Evolutionary conservation across 1,139 yeast species (phyloP).

Genomic region (Hanseniaspora uvarum): DNA sequence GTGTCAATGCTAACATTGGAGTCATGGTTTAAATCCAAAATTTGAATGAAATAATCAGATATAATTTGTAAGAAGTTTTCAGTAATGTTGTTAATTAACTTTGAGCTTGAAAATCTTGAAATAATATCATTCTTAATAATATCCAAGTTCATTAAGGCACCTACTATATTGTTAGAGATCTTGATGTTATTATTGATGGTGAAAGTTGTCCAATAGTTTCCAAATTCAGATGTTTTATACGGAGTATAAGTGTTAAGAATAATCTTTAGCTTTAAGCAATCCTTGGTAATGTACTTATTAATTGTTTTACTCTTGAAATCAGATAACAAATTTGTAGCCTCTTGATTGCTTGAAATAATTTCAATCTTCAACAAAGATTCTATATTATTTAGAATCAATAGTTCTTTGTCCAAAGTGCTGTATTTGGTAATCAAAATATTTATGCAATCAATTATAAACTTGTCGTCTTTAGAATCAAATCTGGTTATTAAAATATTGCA

Average conservation of each 20-base stretch:
- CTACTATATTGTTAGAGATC: slow-evolving; percentile 9
- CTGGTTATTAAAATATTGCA: neutral
- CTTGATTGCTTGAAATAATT: neutral
- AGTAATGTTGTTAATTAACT: neutral
- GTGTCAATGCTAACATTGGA: slow-evolving; percentile 7
- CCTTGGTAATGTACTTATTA: neutral
- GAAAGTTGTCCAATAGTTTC: slow-evolving; percentile 12
- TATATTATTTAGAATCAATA: slow-evolving; percentile 5
- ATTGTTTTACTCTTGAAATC: neutral
- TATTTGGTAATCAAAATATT: neutral
- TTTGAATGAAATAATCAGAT: slow-evolving; percentile 5
- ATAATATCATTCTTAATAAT: slow-evolving; percentile 8
- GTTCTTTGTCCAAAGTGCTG: neutral
- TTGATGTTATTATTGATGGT: neutral
- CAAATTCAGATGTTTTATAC: neutral
- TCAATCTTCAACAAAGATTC: slow-evolving; percentile 1
- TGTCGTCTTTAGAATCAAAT: neutral
- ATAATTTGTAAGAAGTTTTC: slow-evolving; percentile 4
- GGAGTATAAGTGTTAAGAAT: slow-evolving; percentile 6
- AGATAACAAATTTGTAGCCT: neutral
- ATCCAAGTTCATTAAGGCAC: slow-evolving; percentile 6
- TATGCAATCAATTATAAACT: neutral
- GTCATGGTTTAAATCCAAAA: neutral
- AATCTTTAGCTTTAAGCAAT: slow-evolving; percentile 8
- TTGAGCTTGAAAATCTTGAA: neutral